Conservation (phyloP, 2,329 filamentous ascomycete genomes). For the Nectriaceae sp. region DNA sequence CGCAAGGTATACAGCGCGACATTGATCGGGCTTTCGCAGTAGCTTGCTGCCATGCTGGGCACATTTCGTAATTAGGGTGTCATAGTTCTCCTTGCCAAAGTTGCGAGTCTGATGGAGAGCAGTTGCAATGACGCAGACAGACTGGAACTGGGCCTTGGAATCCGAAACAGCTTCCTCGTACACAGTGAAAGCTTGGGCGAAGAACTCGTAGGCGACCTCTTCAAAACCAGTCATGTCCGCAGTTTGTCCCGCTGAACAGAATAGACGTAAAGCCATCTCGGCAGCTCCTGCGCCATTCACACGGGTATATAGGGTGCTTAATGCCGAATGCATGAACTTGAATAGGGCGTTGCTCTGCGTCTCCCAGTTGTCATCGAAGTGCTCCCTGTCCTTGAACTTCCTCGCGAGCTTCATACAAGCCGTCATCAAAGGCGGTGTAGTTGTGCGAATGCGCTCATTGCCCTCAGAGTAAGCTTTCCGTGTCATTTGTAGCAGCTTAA, state of each 20-base stretch:
- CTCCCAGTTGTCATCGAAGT: constrained; percentile 69
- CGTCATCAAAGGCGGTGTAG: constrained; percentile 89
- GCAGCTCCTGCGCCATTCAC: constrained; percentile 77
- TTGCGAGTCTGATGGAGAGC: constrained; percentile 85
- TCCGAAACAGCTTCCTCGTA: constrained; percentile 97
- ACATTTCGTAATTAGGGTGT: constrained; percentile 97
- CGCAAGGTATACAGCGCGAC: constrained; percentile 91
- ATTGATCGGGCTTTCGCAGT: constrained; percentile 97
- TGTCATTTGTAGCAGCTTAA: constrained; percentile 86
- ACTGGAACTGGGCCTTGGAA: constrained; percentile 95
- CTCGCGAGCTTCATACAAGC: constrained; percentile 87
- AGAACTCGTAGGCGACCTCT: constrained; percentile 97
- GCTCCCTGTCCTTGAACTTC: constrained; percentile 86
- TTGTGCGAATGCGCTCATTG: constrained; percentile 94
- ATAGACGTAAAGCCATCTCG: constrained; percentile 85
- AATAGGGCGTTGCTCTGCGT: constrained; percentile 75
- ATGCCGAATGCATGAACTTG: constrained; percentile 90
- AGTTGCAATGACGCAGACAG: constrained; percentile 90
- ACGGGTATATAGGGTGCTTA: constrained; percentile 85
- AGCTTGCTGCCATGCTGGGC: constrained; percentile 96
- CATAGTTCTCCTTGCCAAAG: constrained; percentile 97
- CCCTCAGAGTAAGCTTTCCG: constrained; percentile 87
- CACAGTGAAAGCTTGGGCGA: constrained; percentile 95
- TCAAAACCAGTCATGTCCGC: constrained; percentile 91
- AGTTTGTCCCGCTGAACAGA: constrained; percentile 88